Percentiles rank a stretch among this genome's conserved stretches.
These are phyloP conservation scores for Syncephalastrum contaminatum DNA, from an alignment of 371 early-diverging fungal genomes.

Conservation along the genomic window DNA sequence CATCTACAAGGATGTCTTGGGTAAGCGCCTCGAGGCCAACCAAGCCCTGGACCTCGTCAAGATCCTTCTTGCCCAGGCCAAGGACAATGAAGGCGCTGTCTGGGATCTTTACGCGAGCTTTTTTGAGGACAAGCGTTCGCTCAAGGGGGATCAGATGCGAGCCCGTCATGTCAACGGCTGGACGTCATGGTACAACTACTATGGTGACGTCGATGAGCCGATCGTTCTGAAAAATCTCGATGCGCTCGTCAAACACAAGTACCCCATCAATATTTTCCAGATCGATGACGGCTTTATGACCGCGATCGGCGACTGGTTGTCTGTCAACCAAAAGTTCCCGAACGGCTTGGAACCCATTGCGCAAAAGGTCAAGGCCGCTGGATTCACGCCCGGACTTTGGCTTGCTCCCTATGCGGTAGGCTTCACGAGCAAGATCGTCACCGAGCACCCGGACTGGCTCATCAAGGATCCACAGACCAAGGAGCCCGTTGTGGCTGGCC, in stretches of 20 bases:
- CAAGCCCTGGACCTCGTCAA: slow-evolving; percentile 28
- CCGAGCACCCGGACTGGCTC: slow-evolving; percentile 59
- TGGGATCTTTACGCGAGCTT: slow-evolving; percentile 52
- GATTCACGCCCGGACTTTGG: slow-evolving; percentile 58
- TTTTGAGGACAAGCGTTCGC: slow-evolving; percentile 31
- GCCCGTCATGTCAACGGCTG: slow-evolving; percentile 52
- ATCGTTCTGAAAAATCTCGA: slow-evolving; percentile 48
- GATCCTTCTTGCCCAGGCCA: slow-evolving; percentile 34
- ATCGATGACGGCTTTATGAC: slow-evolving; percentile 64
- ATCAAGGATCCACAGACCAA: slow-evolving; percentile 22
- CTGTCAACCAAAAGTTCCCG: slow-evolving; percentile 52
- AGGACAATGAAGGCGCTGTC: slow-evolving; percentile 31
- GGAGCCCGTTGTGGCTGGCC: slow-evolving; percentile 36
- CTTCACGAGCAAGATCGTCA: slow-evolving; percentile 41
- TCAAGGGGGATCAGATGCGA: slow-evolving; percentile 24
- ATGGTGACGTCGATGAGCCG: slow-evolving; percentile 54
- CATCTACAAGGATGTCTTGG: slow-evolving; percentile 50
- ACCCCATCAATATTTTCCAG: slow-evolving; percentile 60
- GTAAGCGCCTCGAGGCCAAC: slow-evolving; percentile 23
- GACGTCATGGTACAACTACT: slow-evolving; percentile 63
- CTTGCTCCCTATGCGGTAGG: slow-evolving; percentile 60
- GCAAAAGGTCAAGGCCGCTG: slow-evolving; percentile 36
- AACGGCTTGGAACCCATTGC: slow-evolving; percentile 48
- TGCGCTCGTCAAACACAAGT: slow-evolving; percentile 34
- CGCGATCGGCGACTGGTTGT: slow-evolving; percentile 61